Evolutionary conservation across 139 green algal species (phyloP).

Genomic region (Chlorella sp.): DNA sequence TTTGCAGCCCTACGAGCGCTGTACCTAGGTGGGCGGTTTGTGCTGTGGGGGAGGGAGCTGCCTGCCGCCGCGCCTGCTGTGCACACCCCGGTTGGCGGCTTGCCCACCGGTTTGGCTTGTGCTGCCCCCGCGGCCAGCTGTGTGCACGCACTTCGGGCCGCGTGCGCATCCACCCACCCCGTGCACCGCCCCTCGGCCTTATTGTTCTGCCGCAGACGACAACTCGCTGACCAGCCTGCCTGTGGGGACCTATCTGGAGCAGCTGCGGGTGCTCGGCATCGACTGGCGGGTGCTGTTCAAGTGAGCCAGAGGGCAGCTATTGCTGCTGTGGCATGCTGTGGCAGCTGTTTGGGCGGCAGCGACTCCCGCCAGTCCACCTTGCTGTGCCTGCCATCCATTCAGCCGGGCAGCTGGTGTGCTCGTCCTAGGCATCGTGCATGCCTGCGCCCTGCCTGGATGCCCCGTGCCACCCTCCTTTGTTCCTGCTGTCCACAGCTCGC

Average conservation of each 20-base stretch:
- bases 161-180: neutral
- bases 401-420: no score
- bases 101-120: no score
- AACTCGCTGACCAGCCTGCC: conserved; percentile 20
- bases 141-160: no score
- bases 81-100: no score
- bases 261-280: conserved; percentile 22
- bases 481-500: no score
- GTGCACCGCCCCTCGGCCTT: neutral
- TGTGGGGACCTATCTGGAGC: conserved; percentile 6
- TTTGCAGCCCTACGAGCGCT: neutral
- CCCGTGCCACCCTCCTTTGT: neutral
- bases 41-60: neutral
- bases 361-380: no score
- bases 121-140: no score
- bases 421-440: neutral
- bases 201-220: conserved; percentile 2
- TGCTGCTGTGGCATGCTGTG: no score
- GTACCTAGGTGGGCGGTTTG: neutral
- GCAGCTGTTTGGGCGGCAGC: no score
- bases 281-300: conserved; percentile 33
- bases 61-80: neutral
- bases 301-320: neutral
- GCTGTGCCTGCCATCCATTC: no score
- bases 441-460: neutral